Evolutionary conservation across 768 basidiomycete genomes (phyloP).

Genomic region (Boletus pseudopeckii): DNA sequence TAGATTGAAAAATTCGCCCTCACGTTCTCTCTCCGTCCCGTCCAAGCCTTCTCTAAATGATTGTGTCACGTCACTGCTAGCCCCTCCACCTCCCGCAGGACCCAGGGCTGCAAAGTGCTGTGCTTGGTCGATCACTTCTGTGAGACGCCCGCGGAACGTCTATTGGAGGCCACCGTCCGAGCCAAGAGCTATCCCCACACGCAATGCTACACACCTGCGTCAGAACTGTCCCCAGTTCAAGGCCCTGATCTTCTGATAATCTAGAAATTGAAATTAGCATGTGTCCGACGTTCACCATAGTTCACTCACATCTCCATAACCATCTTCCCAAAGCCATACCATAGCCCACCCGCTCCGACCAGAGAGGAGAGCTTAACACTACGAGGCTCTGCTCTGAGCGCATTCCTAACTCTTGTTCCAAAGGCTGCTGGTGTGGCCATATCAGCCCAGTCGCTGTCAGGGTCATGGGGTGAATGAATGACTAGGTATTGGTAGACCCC

Average conservation of each 20-base stretch:
- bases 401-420: slow-evolving; percentile 72
- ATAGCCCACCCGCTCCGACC: slow-evolving; percentile 83
- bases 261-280: slow-evolving; percentile 37
- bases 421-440: slow-evolving; percentile 82
- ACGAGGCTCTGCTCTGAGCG: slow-evolving; percentile 82
- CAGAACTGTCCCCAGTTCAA: slow-evolving; percentile 68
- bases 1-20: slow-evolving; percentile 31
- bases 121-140: slow-evolving; percentile 82
- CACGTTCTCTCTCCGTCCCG: slow-evolving; percentile 87
- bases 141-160: slow-evolving; percentile 74
- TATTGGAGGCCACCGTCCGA: slow-evolving; percentile 27
- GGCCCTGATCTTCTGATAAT: slow-evolving; percentile 69
- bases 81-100: slow-evolving; percentile 49
- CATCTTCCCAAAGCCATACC: slow-evolving; percentile 90
- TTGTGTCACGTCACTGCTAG: slow-evolving; percentile 58
- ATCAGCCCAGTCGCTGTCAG: slow-evolving; percentile 78
- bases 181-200: slow-evolving; percentile 3
- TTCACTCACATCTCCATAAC: slow-evolving; percentile 73
- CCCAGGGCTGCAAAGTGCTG: slow-evolving; percentile 81
- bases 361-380: slow-evolving; percentile 80
- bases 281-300: neutral
- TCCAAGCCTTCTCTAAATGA: slow-evolving; percentile 90
- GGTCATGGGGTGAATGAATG: slow-evolving; percentile 1
- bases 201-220: slow-evolving; percentile 47
- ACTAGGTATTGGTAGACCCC: slow-evolving; percentile 10